Percentiles rank a stretch among this genome's conserved stretches.
Evolutionary conservation across 2,329 filamentous ascomycete genomes (phyloP).

Genomic region (Pleomassaria siparia): DNA sequence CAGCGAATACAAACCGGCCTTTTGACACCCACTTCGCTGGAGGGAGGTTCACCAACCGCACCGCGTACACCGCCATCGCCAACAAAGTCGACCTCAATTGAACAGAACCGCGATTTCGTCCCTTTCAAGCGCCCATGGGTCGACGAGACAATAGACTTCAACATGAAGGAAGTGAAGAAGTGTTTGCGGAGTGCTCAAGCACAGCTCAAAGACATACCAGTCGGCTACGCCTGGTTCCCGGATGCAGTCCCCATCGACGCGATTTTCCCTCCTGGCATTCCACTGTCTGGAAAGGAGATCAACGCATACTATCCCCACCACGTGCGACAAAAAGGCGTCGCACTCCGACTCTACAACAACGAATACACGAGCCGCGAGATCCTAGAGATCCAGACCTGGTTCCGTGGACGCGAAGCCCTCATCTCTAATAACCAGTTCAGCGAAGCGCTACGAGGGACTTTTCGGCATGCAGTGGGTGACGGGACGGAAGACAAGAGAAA

Average conservation of each 20-base stretch:
- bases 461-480: too few relatives aligned
- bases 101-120: not conserved
- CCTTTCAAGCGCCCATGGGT: constrained; percentile 17
- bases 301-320: constrained; percentile 33
- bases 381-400: constrained; percentile 21
- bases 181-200: not conserved
- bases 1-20: too few relatives aligned
- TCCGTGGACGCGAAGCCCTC: constrained; percentile 16
- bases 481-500: not conserved
- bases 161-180: constrained; percentile 9
- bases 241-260: constrained; percentile 21
- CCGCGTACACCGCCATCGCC: not conserved
- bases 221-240: constrained; percentile 21
- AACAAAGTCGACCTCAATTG: not conserved
- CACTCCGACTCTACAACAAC: constrained; percentile 26
- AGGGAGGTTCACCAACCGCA: too few relatives aligned
- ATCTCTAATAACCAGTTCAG: constrained; percentile 4
- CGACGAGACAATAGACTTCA: constrained; percentile 23
- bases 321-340: constrained; percentile 22
- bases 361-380: constrained; percentile 22
- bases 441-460: too few relatives aligned
- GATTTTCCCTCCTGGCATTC: constrained; percentile 27
- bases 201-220: not conserved
- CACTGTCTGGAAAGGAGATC: constrained; percentile 28
- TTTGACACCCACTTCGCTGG: too few relatives aligned